Conservation (phyloP, 495 filamentous ascomycete genomes). For the Trichoderma orchidacearum region DNA sequence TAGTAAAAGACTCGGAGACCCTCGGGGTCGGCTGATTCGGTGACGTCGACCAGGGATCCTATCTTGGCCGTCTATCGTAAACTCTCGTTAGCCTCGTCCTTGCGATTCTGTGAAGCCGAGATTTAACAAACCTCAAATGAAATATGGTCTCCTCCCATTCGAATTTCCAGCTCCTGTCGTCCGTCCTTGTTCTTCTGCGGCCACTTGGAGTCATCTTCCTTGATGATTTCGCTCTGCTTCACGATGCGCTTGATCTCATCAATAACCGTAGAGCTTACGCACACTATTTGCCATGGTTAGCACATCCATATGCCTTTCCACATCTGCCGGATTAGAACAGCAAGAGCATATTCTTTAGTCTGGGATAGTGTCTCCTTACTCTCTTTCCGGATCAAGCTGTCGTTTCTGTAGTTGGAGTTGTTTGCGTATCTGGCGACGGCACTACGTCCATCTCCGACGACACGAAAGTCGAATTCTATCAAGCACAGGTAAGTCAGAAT, state of each 20-base stretch:
- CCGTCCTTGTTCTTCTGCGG: conserved; percentile 99
- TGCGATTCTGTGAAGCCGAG: not conserved
- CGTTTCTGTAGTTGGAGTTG: conserved; percentile 99
- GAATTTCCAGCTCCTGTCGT: conserved; percentile 90
- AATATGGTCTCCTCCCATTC: conserved; percentile 89
- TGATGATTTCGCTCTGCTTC: conserved; percentile 96
- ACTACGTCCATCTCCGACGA: conserved; percentile 85
- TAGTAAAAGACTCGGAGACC: conserved; percentile 99
- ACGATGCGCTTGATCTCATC: conserved; percentile 94
- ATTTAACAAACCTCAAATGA: conserved; percentile 72
- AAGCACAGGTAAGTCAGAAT: not conserved
- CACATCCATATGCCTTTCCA: not conserved
- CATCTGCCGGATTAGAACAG: not conserved
- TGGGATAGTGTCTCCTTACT: conserved; percentile 46
- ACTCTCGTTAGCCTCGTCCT: conserved; percentile 10
- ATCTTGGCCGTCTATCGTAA: conserved; percentile 82
- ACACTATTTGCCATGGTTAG: conserved; percentile 49
- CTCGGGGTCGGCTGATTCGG: conserved; percentile 90
- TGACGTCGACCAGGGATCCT: conserved; percentile 91
- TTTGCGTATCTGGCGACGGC: conserved; percentile 95
- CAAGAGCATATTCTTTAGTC: not conserved
- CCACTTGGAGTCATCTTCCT: conserved; percentile 99
- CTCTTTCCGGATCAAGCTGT: conserved; percentile 98
- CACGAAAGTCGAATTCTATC: conserved; percentile 91
- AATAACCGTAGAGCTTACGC: conserved; percentile 83